phyloP scores from a whole-genome alignment of 768 basidiomycete genomes.

The Bullera alba region DNA sequence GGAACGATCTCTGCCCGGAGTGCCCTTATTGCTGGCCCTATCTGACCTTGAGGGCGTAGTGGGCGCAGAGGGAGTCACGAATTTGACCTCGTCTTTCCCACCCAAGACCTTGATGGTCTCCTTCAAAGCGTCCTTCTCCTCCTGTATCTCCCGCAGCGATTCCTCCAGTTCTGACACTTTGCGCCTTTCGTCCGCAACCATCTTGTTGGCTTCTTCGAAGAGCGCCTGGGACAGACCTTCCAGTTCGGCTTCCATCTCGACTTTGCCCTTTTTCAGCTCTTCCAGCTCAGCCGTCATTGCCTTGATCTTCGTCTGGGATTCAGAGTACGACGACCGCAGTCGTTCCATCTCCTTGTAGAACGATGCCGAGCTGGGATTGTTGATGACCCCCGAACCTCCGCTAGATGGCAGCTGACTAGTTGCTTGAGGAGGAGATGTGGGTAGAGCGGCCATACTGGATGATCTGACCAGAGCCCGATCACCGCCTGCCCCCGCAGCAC shows the following conservation, averaged over 20 bases:
- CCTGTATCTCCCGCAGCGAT: slow-evolving; percentile 35
- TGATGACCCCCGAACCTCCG: too few relatives aligned
- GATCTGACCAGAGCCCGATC: background rate
- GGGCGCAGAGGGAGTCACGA: too few relatives aligned
- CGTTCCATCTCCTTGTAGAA: slow-evolving; percentile 27
- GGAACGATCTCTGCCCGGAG: slow-evolving; percentile 1
- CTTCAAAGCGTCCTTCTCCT: slow-evolving; percentile 29
- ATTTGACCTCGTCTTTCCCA: slow-evolving; percentile 27
- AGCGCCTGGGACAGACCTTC: slow-evolving; percentile 43
- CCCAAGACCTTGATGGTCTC: slow-evolving; percentile 37
- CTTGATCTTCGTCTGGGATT: slow-evolving; percentile 23
- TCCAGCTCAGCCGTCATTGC: slow-evolving; percentile 35
- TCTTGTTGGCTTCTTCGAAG: slow-evolving; percentile 48
- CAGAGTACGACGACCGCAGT: slow-evolving; percentile 20
- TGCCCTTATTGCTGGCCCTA: background rate
- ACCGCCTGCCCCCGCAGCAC: too few relatives aligned
- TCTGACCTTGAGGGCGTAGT: slow-evolving; percentile 12
- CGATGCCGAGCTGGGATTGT: too few relatives aligned
- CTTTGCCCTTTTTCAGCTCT: slow-evolving; percentile 42
- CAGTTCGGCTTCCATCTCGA: slow-evolving; percentile 44
- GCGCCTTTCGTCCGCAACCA: slow-evolving; percentile 45
- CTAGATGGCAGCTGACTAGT: too few relatives aligned
- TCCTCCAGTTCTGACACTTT: slow-evolving; percentile 38
- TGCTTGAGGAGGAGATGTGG: slow-evolving; percentile 6
- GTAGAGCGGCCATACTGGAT: background rate